These are phyloP conservation scores for Allium cepa DNA, from an alignment of 106 monocot genomes.

Conservation along the genomic window DNA sequence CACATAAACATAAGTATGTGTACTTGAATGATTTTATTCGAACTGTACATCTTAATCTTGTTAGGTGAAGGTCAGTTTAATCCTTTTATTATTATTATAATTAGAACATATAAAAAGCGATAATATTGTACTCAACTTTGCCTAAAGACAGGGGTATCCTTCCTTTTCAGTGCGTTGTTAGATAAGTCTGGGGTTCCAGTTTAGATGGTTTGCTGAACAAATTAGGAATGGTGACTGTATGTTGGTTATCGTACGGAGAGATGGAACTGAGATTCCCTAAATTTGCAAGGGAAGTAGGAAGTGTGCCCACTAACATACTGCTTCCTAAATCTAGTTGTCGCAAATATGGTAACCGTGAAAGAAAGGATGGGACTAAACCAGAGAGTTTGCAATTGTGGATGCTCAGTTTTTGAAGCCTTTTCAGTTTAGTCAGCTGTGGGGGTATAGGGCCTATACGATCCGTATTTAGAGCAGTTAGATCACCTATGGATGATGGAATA, in stretches of 20 bases:
- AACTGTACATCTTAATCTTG: no score
- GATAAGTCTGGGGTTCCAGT: background rate
- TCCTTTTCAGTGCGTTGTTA: constrained; percentile 16
- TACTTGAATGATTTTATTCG: no score
- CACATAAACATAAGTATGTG: no score
- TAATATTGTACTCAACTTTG: background rate
- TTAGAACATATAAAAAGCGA: no score
- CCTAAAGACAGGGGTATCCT: constrained; percentile 4
- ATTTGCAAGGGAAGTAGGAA: background rate
- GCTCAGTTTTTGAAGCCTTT: background rate
- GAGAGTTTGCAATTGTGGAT: background rate
- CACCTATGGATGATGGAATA: background rate
- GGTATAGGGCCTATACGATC: background rate
- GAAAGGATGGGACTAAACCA: background rate
- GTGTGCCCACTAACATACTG: background rate
- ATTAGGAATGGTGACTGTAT: constrained; percentile 15
- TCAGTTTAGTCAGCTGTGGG: background rate
- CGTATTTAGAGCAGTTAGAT: background rate
- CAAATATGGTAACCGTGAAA: background rate
- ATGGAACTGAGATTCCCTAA: constrained; percentile 21
- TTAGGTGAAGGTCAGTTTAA: no score
- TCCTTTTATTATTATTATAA: no score
- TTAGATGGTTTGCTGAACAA: background rate
- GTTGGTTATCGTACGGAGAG: background rate
- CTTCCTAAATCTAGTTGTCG: background rate